These are phyloP conservation scores for Debaryomycetaceae sp. DNA, from an alignment of 1,139 yeast genomes.

Conservation along the genomic window DNA sequence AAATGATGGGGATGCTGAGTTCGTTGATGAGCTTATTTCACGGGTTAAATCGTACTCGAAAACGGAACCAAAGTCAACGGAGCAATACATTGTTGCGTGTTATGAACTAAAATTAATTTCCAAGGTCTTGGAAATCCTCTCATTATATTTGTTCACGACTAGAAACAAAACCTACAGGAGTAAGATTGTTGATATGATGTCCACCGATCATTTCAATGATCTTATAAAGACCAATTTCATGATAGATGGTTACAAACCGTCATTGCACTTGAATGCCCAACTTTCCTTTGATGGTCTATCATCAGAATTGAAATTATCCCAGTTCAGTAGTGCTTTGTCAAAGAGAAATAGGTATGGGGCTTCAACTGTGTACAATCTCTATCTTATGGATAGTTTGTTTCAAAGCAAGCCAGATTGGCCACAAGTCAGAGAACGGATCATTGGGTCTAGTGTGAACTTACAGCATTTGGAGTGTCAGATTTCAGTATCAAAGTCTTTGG, in stretches of 20 bases:
- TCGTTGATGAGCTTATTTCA: conserved; percentile 48
- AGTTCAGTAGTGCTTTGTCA: conserved; percentile 52
- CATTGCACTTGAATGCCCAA: conserved; percentile 26
- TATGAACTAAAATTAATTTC: conserved; percentile 59
- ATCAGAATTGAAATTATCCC: conserved; percentile 45
- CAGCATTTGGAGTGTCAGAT: conserved; percentile 69
- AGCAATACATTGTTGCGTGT: conserved; percentile 40
- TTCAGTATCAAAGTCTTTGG: conserved; percentile 69
- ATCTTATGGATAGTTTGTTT: conserved; percentile 61
- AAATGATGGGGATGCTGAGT: conserved; percentile 44
- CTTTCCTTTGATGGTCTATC: conserved; percentile 46
- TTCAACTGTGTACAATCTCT: conserved; percentile 56
- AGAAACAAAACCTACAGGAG: conserved; percentile 36
- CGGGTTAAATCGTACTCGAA: conserved; percentile 23
- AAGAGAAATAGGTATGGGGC: conserved; percentile 50
- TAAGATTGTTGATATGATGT: conserved; percentile 44
- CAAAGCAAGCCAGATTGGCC: conserved; percentile 48
- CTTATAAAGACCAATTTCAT: conserved; percentile 14
- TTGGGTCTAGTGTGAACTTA: conserved; percentile 58
- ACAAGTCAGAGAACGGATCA: conserved; percentile 46
- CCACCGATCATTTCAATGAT: conserved; percentile 31
- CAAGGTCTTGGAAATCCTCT: conserved; percentile 70
- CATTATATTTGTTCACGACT: conserved; percentile 66
- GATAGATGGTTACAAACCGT: conserved; percentile 2
- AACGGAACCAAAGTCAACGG: conserved; percentile 19